Evolutionary conservation across 208 protist genomes (phyloP).

Genomic region (Phytomonas serpens): DNA sequence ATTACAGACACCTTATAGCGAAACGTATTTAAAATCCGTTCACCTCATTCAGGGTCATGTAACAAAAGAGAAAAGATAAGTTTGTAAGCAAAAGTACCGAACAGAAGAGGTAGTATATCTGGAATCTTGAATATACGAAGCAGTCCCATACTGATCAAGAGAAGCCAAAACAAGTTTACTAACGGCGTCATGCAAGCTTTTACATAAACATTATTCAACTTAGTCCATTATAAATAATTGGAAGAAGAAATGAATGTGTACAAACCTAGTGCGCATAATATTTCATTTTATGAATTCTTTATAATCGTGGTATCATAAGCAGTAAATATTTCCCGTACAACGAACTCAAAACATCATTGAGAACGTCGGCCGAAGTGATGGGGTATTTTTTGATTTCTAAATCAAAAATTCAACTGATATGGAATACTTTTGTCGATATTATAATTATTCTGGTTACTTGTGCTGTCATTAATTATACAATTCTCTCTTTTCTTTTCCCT

Average conservation of each 20-base stretch:
- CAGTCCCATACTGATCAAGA: constrained; percentile 4
- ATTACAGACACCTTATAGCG: background rate
- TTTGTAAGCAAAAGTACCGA: constrained; percentile 2
- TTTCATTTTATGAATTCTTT: background rate
- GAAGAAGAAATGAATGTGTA: background rate
- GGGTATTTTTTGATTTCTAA: background rate
- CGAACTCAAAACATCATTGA: background rate
- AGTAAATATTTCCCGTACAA: background rate
- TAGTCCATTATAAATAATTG: background rate
- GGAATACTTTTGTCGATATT: background rate
- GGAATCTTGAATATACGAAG: background rate
- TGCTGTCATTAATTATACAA: background rate
- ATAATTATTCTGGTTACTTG: background rate
- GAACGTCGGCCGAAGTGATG: background rate
- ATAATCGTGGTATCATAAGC: background rate
- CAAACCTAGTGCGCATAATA: background rate
- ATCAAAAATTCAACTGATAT: background rate
- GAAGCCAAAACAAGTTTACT: background rate
- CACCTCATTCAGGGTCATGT: background rate
- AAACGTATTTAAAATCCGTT: background rate
- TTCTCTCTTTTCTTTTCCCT: background rate
- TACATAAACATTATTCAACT: background rate
- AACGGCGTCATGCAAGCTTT: background rate
- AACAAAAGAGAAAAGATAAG: constrained; percentile 4
- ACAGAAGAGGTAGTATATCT: background rate